These are phyloP conservation scores for Cytospora leucostoma DNA, from an alignment of 2,329 filamentous ascomycete species.

Conservation along the genomic window DNA sequence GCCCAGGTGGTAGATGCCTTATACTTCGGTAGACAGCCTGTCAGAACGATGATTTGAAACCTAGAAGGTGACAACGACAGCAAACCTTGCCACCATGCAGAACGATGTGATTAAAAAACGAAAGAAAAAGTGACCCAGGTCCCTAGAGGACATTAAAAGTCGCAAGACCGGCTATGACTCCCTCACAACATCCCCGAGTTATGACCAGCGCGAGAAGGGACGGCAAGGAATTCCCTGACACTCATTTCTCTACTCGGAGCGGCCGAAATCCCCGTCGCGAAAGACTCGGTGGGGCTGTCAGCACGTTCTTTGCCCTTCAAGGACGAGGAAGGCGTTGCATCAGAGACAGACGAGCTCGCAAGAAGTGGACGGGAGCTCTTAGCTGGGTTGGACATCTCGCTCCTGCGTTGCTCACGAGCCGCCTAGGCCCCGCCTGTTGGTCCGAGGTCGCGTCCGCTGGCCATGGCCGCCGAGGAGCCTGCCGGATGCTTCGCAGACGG, in stretches of 20 bases:
- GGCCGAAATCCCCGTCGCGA: constrained; percentile 5
- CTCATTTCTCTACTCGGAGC: constrained; percentile 14
- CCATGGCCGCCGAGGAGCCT: constrained; percentile 46
- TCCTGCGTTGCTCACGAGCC: constrained; percentile 15
- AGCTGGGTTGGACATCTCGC: constrained; percentile 13
- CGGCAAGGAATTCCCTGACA: constrained; percentile 15
- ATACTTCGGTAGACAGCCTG: not conserved
- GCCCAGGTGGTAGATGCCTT: too few relatives aligned
- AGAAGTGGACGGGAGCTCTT: constrained; percentile 25
- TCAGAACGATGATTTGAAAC: not conserved
- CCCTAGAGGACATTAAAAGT: not conserved
- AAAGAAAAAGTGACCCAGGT: not conserved
- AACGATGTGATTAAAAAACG: not conserved
- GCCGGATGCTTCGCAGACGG: constrained; percentile 46
- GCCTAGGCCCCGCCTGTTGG: constrained; percentile 26
- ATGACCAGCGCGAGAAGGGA: not conserved
- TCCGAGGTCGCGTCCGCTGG: constrained; percentile 59
- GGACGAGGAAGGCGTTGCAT: not conserved
- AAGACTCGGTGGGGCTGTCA: constrained; percentile 8
- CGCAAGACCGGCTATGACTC: not conserved
- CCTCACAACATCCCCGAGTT: not conserved
- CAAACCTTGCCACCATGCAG: not conserved
- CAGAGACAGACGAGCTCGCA: constrained; percentile 11
- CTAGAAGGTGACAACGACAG: not conserved
- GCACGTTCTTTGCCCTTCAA: constrained; percentile 13